Base-by-base conservation (phyloP, 345 rosid genomes). In the Brassica juncea region DNA sequence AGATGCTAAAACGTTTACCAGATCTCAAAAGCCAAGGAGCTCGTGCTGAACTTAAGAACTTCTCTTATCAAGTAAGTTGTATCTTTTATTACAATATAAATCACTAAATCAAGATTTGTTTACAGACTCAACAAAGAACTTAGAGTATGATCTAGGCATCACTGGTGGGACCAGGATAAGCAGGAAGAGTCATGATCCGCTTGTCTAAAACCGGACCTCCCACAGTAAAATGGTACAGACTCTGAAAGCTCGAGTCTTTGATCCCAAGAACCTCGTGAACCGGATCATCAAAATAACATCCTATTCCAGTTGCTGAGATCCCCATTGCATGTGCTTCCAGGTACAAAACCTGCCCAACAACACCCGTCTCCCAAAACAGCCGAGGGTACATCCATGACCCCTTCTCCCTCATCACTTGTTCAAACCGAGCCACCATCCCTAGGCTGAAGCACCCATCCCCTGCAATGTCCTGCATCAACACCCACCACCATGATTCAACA, bases 251-350 rank as follows among this genome's bases (percentile, higher is more conserved):
- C 6, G 85, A 82, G 81, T 90, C 91, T 70, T 35, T 78, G 23
- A 93, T 70, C 59, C 94, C 98, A 8, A 93, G 91, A 77, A 90
- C 62, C 81, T 89, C 90, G 14, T 93, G 98, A 74, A 91, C 94
- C 85, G 98, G 93, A 84, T 93, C 97, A 83, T 93, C 98, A 5
- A 93, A 93, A 84, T 85, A 93, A 85, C 98, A 91, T 60, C 98
- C 97, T 0, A 91, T 93, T 72, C 98, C 98, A 3, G 97, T 93
- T 7, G 98, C 97, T 70, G 98, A 93, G 42, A 93, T 83, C 70
- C 94, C 98, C 82, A 91, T 63, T 4, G 98, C 98, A 80, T 93
- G 98, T 14, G 98, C 89, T 87, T 93, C 98, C 3, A 93, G 87
- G 82, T 93, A 91, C 82, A 93, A 77, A 32, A 93, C 89, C 77